Conservation (phyloP, 495 filamentous ascomycete genomes). For the Neurospora tetrasperma region DNA sequence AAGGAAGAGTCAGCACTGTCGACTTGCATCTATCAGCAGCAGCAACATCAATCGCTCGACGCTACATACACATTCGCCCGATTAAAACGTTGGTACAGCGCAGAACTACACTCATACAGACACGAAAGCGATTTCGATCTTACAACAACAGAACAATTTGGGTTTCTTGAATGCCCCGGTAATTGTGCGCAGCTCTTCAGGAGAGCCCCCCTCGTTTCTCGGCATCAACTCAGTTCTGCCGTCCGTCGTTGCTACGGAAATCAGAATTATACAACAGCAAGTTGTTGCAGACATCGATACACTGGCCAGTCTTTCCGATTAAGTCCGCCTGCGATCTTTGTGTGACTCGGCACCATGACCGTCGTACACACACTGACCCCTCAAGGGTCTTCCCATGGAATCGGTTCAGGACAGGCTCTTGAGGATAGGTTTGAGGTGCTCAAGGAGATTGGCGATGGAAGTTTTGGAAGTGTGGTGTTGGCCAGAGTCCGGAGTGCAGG, state of each 20-base stretch:
- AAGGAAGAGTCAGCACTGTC: not conserved
- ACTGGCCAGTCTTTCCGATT: not conserved
- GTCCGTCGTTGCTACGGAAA: conserved; percentile 8
- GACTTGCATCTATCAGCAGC: conserved; percentile 4
- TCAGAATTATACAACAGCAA: not conserved
- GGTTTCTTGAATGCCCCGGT: conserved; percentile 26
- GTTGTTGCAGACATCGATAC: not conserved
- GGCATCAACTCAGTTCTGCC: conserved; percentile 3
- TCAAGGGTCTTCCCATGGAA: conserved; percentile 40
- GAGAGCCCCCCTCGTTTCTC: conserved; percentile 16
- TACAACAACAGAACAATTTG: not conserved
- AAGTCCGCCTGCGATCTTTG: not conserved
- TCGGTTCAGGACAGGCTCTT: conserved; percentile 37
- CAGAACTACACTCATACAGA: not conserved
- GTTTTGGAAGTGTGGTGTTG: conserved; percentile 91
- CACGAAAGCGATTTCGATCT: not conserved
- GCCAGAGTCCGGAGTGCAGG: conserved; percentile 86
- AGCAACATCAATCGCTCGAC: conserved; percentile 8
- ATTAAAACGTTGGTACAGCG: not conserved
- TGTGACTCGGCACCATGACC: conserved; percentile 45
- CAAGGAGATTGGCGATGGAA: conserved; percentile 98
- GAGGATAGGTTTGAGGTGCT: conserved; percentile 91
- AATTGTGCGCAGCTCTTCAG: conserved; percentile 23
- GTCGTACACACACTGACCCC: conserved; percentile 54
- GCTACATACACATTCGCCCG: conserved; percentile 4